These are phyloP conservation scores for Starmera caribaea DNA, from an alignment of 805 yeast genomes.

Conservation along the genomic window DNA sequence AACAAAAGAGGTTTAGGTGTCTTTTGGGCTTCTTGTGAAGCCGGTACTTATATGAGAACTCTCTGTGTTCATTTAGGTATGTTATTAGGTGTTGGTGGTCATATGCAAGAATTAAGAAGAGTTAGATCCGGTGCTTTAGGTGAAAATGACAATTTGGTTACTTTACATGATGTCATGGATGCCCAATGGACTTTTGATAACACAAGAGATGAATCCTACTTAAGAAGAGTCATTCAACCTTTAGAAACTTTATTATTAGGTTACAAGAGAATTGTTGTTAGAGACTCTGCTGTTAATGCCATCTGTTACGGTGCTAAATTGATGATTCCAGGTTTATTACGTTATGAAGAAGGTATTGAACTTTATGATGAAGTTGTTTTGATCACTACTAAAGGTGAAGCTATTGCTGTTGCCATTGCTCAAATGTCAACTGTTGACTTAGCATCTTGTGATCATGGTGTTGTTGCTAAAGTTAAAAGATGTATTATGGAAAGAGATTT, in stretches of 20 bases:
- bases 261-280: slow-evolving; percentile 93
- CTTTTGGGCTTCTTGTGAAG: slow-evolving; percentile 99
- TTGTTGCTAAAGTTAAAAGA: slow-evolving; percentile 97
- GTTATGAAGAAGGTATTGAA: slow-evolving; percentile 97
- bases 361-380: slow-evolving; percentile 95
- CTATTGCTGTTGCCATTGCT: slow-evolving; percentile 95
- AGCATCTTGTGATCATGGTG: slow-evolving; percentile 96
- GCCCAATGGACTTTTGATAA: slow-evolving; percentile 98
- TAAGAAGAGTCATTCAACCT: slow-evolving; percentile 90
- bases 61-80: slow-evolving; percentile 98
- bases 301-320: slow-evolving; percentile 98
- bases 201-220: slow-evolving; percentile 91
- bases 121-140: slow-evolving; percentile 95
- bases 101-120: slow-evolving; percentile 99
- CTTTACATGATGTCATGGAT: slow-evolving; percentile 94
- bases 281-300: slow-evolving; percentile 93
- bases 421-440: slow-evolving; percentile 98
- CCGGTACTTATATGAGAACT: slow-evolving; percentile 99
- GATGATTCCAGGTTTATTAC: slow-evolving; percentile 96
- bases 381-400: slow-evolving; percentile 99
- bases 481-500: slow-evolving; percentile 99
- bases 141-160: slow-evolving; percentile 86
- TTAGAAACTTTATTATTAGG: slow-evolving; percentile 89
- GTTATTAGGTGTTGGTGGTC: slow-evolving; percentile 98
- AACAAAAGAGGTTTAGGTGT: slow-evolving; percentile 95